Percentiles rank a stretch among this genome's conserved stretches.
Conservation (phyloP, 768 basidiomycete genomes). For the Suillus spraguei region DNA sequence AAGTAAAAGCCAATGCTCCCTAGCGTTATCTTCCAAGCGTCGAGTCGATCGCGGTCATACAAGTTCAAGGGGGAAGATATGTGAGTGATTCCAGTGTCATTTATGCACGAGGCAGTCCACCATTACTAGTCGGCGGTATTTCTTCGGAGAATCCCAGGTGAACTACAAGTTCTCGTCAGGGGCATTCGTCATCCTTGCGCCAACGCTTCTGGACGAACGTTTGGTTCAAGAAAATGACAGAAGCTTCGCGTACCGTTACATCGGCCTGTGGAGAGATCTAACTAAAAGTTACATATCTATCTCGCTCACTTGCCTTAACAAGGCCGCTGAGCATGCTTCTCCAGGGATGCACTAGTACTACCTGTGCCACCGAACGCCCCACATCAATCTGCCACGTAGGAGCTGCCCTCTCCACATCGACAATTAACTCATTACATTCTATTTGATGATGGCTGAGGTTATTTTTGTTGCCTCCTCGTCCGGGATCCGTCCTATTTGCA, state of each 20-base stretch:
- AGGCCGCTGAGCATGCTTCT: neutral
- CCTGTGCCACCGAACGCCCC: neutral
- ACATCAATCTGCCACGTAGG: neutral
- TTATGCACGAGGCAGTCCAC: neutral
- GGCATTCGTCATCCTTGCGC: neutral
- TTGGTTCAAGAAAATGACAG: neutral
- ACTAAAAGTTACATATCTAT: neutral
- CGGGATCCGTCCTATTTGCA: neutral
- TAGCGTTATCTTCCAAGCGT: neutral
- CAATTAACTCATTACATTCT: neutral
- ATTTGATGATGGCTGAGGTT: neutral
- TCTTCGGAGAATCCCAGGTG: neutral
- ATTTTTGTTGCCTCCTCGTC: neutral
- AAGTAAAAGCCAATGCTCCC: neutral
- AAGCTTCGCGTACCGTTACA: neutral
- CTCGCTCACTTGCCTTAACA: neutral
- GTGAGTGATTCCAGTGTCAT: neutral
- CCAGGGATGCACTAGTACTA: neutral
- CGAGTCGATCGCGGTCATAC: neutral
- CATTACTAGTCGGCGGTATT: neutral
- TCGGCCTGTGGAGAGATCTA: neutral
- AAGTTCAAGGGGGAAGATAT: neutral
- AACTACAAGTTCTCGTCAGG: neutral
- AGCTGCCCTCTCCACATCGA: neutral
- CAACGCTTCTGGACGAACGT: neutral